Evolutionary conservation across 2,329 filamentous ascomycete genomes (phyloP).

Genomic region (Domatiomyces globalis): DNA sequence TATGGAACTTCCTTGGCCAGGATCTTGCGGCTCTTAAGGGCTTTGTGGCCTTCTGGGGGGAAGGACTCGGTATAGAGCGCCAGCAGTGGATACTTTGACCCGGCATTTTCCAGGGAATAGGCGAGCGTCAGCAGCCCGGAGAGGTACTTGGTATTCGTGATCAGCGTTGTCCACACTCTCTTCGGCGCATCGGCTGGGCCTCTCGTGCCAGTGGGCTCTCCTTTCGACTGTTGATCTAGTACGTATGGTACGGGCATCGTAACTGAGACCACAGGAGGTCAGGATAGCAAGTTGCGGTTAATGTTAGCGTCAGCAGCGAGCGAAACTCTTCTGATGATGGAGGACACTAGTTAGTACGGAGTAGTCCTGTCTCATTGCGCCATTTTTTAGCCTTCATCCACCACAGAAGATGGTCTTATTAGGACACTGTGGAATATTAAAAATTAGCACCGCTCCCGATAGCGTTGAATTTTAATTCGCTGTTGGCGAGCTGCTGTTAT

Average conservation of each 20-base stretch:
- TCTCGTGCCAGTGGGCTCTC: neutral
- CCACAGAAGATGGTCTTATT: too few species aligned
- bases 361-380: neutral
- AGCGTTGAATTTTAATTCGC: too few species aligned
- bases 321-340: neutral
- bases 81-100: conserved; percentile 61
- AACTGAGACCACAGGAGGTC: neutral
- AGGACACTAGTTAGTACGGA: too few species aligned
- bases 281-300: neutral
- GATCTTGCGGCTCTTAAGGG: conserved; percentile 56
- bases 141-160: conserved; percentile 73
- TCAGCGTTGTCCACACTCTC: conserved; percentile 72
- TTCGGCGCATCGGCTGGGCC: conserved; percentile 2
- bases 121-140: conserved; percentile 70
- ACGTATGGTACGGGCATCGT: neutral
- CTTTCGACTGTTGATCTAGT: neutral
- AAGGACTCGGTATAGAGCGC: conserved; percentile 72
- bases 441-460: neutral
- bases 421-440: neutral
- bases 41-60: conserved; percentile 51
- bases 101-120: conserved; percentile 53
- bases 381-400: neutral
- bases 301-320: neutral
- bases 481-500: too few species aligned
- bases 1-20: conserved; percentile 56